Base-by-base conservation (phyloP, 2,329 filamentous ascomycete species). In the Colletotrichum salicis region DNA sequence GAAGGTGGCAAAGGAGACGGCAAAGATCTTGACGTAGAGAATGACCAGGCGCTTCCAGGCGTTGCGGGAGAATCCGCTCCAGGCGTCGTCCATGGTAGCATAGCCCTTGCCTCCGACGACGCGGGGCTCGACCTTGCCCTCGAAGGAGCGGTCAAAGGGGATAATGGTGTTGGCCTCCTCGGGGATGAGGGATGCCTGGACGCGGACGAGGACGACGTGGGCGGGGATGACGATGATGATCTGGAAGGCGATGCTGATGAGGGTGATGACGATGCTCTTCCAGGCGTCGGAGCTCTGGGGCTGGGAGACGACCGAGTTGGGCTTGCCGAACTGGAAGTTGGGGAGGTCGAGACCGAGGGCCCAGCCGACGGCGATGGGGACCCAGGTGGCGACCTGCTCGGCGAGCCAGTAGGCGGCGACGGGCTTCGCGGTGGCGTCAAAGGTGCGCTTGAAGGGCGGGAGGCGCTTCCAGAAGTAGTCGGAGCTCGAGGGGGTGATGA, bases 141-240 rank as follows among this genome's bases (percentile, higher is more conserved):
- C 90, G 78, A 97, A 97, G 35, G 92, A 92, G 75, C 95, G 93
- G 85, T 98, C 96, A 77, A 98, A 97, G 37, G 94, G 92, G 45
- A 98, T 91, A 74, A 98, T 93, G 31, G 94, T 91, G 83, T 97
- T 92, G 75, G 95, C 89, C 22, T 94, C 91, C 71, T 94, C 92
- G 0, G 94, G 90, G 3, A 98, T 90, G 76, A 97, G 90, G 60
- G 94, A 96, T 7, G 95, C 95, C 80, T 97, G 94, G 45, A 97
- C 91, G 74, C 96, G 94, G 75, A 93, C 87, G 71, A 97, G 89
- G 27, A 94, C 89, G 37, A 96, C 93, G 71, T 89, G 88, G 51
- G 94, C 89, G 22, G 96, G 95, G 68, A 98, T 87, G 73, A 94
- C 86, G 71, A 95, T 82, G 67, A 94, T 82, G 55, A 92, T 82